Percentiles rank a stretch among this genome's conserved stretches.
Conservation (phyloP, 176 grass and related monocot species). For the Zizania latifolia region DNA sequence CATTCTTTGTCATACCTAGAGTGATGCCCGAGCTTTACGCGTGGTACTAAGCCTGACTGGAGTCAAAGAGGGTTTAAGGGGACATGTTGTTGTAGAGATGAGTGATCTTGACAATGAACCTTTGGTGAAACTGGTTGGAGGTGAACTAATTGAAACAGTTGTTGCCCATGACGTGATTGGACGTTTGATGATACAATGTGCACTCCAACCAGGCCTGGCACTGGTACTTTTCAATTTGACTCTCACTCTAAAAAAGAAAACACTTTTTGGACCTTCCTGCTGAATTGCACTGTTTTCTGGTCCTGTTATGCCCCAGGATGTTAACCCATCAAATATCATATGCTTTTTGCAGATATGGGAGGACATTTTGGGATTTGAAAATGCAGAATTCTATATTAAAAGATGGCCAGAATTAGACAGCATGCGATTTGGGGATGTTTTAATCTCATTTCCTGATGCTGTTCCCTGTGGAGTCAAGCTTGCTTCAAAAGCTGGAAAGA, state of each 20-base stretch:
- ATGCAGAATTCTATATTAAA: conserved; percentile 98
- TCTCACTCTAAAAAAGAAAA: background rate
- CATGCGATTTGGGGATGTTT: conserved; percentile 76
- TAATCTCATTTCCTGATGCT: conserved; percentile 92
- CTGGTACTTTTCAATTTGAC: conserved; percentile 47
- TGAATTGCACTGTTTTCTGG: background rate
- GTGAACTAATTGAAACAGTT: conserved; percentile 91
- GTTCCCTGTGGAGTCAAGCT: conserved; percentile 93
- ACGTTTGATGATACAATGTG: conserved; percentile 99
- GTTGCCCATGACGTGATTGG: conserved; percentile 99
- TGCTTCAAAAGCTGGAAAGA: conserved; percentile 72
- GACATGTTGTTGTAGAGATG: conserved; percentile 96
- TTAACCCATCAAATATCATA: background rate
- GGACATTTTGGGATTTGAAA: conserved; percentile 98
- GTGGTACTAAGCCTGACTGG: conserved; percentile 92
- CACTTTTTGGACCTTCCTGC: no score
- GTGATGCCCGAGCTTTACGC: conserved; percentile 92
- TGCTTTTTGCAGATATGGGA: conserved; percentile 91
- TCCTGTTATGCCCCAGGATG: background rate
- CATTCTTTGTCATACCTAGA: conserved; percentile 40
- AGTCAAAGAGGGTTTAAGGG: conserved; percentile 89
- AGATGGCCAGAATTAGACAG: conserved; percentile 89
- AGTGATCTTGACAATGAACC: conserved; percentile 99
- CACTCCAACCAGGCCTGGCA: conserved; percentile 93
- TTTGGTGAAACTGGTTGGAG: conserved; percentile 96